Percentiles rank a stretch among this genome's conserved stretches.
Conservation (phyloP, 306 rosid species). For the Rubus idaeus region DNA sequence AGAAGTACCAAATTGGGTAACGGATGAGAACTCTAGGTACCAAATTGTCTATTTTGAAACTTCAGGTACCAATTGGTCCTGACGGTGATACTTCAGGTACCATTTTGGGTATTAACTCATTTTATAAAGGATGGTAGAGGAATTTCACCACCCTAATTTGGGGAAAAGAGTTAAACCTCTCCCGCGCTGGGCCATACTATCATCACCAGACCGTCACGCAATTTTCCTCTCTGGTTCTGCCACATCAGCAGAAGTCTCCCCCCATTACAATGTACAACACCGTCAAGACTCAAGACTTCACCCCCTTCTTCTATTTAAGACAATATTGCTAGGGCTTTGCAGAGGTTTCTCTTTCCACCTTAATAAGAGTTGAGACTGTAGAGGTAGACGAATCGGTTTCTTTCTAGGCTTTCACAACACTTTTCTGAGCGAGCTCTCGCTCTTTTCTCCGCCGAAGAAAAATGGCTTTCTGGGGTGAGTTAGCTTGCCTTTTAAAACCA, state of each 20-base stretch:
- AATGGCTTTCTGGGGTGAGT: conserved; percentile 90
- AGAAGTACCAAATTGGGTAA: too few relatives aligned
- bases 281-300: background rate
- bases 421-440: background rate
- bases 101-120: too few relatives aligned
- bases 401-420: background rate
- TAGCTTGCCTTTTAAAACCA: background rate
- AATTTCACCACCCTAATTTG: too few relatives aligned
- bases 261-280: background rate
- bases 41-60: too few relatives aligned
- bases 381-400: background rate
- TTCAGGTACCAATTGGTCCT: too few relatives aligned
- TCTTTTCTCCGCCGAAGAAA: background rate
- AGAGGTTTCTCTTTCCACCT: background rate
- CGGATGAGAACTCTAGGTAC: too few relatives aligned
- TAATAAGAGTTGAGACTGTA: too few relatives aligned
- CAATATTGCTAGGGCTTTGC: background rate
- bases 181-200: conserved; percentile 27
- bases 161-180: background rate
- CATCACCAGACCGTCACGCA: background rate
- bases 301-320: background rate
- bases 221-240: background rate
- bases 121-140: too few relatives aligned
- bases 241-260: background rate
- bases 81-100: too few relatives aligned